Percentiles rank a stretch among this genome's conserved stretches.
phyloP scores from a whole-genome alignment of 1,284 basidiomycete species.

The Apiotrichum sp. region DNA sequence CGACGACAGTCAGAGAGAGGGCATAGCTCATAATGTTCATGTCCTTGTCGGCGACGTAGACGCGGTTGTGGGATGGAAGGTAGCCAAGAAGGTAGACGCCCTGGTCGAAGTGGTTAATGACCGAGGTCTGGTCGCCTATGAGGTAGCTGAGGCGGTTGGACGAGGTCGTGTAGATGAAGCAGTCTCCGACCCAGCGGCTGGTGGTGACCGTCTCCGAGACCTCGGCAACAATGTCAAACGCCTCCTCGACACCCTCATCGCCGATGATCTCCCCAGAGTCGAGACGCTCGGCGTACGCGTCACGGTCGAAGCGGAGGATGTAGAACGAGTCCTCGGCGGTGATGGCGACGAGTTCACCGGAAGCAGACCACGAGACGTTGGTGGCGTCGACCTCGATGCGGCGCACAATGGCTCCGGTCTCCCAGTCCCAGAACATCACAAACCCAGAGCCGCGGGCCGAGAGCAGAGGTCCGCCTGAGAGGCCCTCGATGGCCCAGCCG shows the following conservation, averaged over 20 bases:
- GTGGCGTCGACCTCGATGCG: slow-evolving; percentile 94
- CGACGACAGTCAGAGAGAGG: slow-evolving; percentile 81
- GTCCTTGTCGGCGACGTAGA: slow-evolving; percentile 94
- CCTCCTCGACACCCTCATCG: slow-evolving; percentile 95
- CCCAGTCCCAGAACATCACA: slow-evolving; percentile 99
- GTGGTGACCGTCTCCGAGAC: slow-evolving; percentile 86
- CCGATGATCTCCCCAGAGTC: slow-evolving; percentile 70
- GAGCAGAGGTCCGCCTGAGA: slow-evolving; percentile 83
- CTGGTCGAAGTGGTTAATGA: slow-evolving; percentile 88
- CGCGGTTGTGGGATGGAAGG: slow-evolving; percentile 85
- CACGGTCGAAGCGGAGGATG: slow-evolving; percentile 82
- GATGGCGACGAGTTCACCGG: slow-evolving; percentile 83
- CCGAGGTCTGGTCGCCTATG: slow-evolving; percentile 87
- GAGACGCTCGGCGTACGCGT: slow-evolving; percentile 74
- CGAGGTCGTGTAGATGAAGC: slow-evolving; percentile 92
- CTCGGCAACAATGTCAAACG: slow-evolving; percentile 92
- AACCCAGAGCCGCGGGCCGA: slow-evolving; percentile 82
- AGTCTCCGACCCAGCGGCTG: slow-evolving; percentile 97
- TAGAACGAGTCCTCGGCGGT: slow-evolving; percentile 87
- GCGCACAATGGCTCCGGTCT: slow-evolving; percentile 85
- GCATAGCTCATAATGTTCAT: slow-evolving; percentile 78
- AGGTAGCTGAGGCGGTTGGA: slow-evolving; percentile 91
- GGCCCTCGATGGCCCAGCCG: slow-evolving; percentile 74
- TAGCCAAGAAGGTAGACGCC: slow-evolving; percentile 91
- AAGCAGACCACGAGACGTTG: slow-evolving; percentile 86